Evolutionary conservation across 495 filamentous ascomycete species (phyloP).

Genomic region (Penicillium coffeae): DNA sequence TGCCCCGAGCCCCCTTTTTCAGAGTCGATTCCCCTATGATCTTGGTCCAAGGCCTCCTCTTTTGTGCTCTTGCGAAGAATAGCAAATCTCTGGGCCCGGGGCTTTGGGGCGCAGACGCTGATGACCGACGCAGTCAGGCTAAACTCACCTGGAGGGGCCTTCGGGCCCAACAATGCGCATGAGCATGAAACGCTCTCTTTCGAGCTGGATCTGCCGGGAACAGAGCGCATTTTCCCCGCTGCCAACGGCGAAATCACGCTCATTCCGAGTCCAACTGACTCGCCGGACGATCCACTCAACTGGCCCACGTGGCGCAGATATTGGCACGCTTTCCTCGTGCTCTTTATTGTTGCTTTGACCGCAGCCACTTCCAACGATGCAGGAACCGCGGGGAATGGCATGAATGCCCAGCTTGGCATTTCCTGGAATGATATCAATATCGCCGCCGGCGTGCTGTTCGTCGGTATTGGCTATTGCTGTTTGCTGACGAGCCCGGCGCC

Average conservation of each 20-base stretch:
- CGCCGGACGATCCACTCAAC: slow-evolving; percentile 52
- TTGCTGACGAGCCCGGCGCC: slow-evolving; percentile 19
- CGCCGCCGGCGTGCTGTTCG: slow-evolving; percentile 24
- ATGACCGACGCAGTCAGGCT: slow-evolving; percentile 1
- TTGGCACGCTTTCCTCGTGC: slow-evolving; percentile 24
- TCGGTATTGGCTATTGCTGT: slow-evolving; percentile 23
- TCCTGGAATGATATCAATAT: slow-evolving; percentile 21
- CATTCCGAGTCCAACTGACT: slow-evolving; percentile 45
- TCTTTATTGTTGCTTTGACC: slow-evolving; percentile 22
- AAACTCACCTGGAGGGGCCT: slow-evolving; percentile 3
- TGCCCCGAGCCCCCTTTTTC: neutral
- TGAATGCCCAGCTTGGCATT: slow-evolving; percentile 20
- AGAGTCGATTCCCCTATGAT: neutral
- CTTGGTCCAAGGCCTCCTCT: neutral
- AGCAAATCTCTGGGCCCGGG: neutral
- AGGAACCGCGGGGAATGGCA: slow-evolving; percentile 23
- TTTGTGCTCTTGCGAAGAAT: neutral
- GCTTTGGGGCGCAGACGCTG: neutral
- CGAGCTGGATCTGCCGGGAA: slow-evolving; percentile 9
- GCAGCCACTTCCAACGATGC: slow-evolving; percentile 27
- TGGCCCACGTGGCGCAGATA: slow-evolving; percentile 45
- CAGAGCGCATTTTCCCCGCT: slow-evolving; percentile 13
- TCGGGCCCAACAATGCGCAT: slow-evolving; percentile 4
- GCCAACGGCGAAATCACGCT: slow-evolving; percentile 38
- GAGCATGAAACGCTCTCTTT: neutral